These are phyloP conservation scores for Nannizziopsis barbatae DNA, from an alignment of 2,329 filamentous ascomycete species.

Conservation along the genomic window DNA sequence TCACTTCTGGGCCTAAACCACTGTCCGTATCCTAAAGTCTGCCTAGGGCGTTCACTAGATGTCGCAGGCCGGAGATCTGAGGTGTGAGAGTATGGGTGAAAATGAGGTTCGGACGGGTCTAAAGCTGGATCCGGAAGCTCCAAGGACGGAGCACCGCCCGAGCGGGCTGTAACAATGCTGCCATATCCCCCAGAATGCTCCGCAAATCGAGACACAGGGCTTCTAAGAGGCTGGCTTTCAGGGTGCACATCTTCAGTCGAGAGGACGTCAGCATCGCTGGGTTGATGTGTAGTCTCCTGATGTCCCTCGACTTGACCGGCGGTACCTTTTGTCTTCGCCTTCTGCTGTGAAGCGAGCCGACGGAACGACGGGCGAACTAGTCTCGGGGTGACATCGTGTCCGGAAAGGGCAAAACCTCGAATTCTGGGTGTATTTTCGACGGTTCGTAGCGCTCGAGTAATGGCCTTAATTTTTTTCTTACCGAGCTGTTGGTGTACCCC, in stretches of 20 bases:
- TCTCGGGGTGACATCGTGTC: constrained; percentile 14
- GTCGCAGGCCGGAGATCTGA: constrained; percentile 12
- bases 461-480: constrained; percentile 85
- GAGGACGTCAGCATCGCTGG: not conserved
- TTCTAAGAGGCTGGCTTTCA: constrained; percentile 29
- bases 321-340: constrained; percentile 15
- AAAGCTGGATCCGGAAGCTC: constrained; percentile 53
- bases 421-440: constrained; percentile 43
- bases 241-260: constrained; percentile 21
- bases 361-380: constrained; percentile 13
- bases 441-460: constrained; percentile 57
- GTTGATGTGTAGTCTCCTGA: not conserved
- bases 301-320: not conserved
- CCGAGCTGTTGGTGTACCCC: constrained; percentile 42
- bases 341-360: constrained; percentile 17
- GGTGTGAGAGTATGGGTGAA: constrained; percentile 7
- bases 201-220: constrained; percentile 27
- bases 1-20: constrained; percentile 16
- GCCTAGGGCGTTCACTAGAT: constrained; percentile 2
- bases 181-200: constrained; percentile 46
- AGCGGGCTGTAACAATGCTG: constrained; percentile 42
- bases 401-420: constrained; percentile 21
- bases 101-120: constrained; percentile 30
- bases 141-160: constrained; percentile 40
- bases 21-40: constrained; percentile 12